phyloP scores from a whole-genome alignment of 2,329 filamentous ascomycete genomes.

The Chaetomium strumarium region DNA sequence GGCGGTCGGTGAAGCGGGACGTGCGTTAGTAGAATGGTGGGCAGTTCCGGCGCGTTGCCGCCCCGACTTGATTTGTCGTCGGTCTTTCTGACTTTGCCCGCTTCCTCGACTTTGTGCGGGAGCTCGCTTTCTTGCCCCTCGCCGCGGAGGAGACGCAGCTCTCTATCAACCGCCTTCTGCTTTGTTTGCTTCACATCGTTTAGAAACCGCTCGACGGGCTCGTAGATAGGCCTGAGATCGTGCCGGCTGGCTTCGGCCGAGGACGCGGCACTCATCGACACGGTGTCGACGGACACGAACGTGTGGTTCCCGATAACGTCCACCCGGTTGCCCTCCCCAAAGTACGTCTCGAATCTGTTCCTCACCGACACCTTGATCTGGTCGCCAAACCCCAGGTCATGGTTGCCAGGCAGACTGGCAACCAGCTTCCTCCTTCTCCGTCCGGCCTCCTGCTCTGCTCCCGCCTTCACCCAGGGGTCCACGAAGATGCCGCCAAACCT shows the following conservation, averaged over 20 bases:
- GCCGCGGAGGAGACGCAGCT: slow-evolving; percentile 60
- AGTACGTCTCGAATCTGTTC: slow-evolving; percentile 78
- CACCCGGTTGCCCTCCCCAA: slow-evolving; percentile 85
- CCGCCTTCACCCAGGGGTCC: slow-evolving; percentile 56
- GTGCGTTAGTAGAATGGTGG: slow-evolving; percentile 84
- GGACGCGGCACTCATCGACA: slow-evolving; percentile 72
- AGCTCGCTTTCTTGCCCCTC: slow-evolving; percentile 50
- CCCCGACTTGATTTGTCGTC: slow-evolving; percentile 35
- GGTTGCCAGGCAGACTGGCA: slow-evolving; percentile 84
- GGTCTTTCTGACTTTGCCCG: slow-evolving; percentile 43
- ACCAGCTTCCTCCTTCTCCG: slow-evolving; percentile 71
- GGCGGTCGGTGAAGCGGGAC: slow-evolving; percentile 80
- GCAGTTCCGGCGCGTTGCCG: slow-evolving; percentile 56
- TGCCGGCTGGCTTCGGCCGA: slow-evolving; percentile 46
- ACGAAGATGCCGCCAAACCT: slow-evolving; percentile 86
- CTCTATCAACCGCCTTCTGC: slow-evolving; percentile 60
- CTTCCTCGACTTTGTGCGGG: slow-evolving; percentile 54
- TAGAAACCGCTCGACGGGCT: slow-evolving; percentile 71
- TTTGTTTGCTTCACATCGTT: slow-evolving; percentile 59
- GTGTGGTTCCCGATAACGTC: slow-evolving; percentile 93
- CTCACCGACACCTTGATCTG: slow-evolving; percentile 77
- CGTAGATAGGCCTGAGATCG: slow-evolving; percentile 61
- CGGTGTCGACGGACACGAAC: slow-evolving; percentile 83
- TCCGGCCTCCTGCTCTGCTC: slow-evolving; percentile 48
- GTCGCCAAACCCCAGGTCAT: slow-evolving; percentile 86